Conservation (phyloP, 441 rosid species). For the Adansonia rubrostipa region DNA sequence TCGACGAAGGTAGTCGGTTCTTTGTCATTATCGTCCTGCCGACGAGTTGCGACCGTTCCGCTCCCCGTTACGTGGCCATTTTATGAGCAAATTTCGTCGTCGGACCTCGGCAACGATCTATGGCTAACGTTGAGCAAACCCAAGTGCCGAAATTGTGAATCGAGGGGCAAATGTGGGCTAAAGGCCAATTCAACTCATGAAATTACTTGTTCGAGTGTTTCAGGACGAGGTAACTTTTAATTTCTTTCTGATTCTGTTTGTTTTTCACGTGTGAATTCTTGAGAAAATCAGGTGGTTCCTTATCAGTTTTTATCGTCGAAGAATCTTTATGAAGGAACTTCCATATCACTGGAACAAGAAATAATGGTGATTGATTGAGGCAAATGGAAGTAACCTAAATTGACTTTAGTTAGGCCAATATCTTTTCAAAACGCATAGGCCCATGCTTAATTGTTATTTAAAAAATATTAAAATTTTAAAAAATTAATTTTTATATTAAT, state of each 20-base stretch:
- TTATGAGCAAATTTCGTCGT: constrained; percentile 48
- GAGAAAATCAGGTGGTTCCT: not conserved
- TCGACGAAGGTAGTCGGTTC: constrained; percentile 27
- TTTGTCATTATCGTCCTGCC: constrained; percentile 45
- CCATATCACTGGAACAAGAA: not conserved
- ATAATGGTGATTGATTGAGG: constrained; percentile 4
- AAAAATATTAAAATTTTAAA: no score
- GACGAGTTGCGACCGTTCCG: constrained; percentile 32
- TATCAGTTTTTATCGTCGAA: not conserved
- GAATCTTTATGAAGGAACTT: not conserved
- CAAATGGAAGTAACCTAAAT: not conserved
- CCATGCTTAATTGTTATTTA: no score
- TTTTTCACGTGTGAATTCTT: not conserved
- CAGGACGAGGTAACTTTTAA: constrained; percentile 45
- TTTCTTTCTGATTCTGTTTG: not conserved
- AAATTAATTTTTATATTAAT: no score
- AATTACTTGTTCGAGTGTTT: constrained; percentile 47
- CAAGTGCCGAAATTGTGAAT: constrained; percentile 55
- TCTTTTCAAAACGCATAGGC: no score
- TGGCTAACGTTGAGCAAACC: constrained; percentile 66
- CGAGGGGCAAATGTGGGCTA: constrained; percentile 51
- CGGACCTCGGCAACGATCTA: constrained; percentile 58
- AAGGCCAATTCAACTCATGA: constrained; percentile 47
- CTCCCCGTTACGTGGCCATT: constrained; percentile 67
- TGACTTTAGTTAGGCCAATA: not conserved